A percentile compares a stretch with the other conserved stretches of the same genome.
These are phyloP conservation scores for Ceratobasidium sp. DNA, from an alignment of 1,284 basidiomycete genomes.

Conservation along the genomic window DNA sequence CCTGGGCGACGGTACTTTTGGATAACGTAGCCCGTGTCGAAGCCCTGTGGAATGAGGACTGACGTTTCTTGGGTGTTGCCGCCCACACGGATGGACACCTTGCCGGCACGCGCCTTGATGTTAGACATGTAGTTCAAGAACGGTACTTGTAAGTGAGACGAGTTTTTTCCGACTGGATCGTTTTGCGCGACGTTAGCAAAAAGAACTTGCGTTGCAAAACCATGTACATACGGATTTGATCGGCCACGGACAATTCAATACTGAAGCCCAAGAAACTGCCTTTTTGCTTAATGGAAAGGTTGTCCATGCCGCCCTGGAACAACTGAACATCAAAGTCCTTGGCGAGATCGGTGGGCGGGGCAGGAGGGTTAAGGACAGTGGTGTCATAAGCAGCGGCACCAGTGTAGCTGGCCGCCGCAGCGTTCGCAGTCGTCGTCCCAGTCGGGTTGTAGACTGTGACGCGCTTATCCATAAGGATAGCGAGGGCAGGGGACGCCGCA, in stretches of 20 bases:
- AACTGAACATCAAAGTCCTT: constrained; percentile 63
- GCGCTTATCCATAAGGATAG: constrained; percentile 32
- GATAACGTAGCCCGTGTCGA: constrained; percentile 64
- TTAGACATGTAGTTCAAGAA: constrained; percentile 83
- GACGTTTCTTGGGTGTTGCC: constrained; percentile 82
- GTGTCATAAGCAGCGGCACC: constrained; percentile 63
- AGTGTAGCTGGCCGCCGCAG: constrained; percentile 59
- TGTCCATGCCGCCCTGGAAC: constrained; percentile 57
- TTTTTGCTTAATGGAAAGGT: constrained; percentile 66
- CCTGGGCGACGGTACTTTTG: constrained; percentile 57
- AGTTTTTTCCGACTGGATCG: constrained; percentile 45
- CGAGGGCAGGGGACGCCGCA: constrained; percentile 23
- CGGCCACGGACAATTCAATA: constrained; percentile 78
- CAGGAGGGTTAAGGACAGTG: constrained; percentile 61
- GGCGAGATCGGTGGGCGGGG: constrained; percentile 59
- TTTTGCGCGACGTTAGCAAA: not conserved
- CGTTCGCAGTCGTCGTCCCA: constrained; percentile 52
- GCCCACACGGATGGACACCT: constrained; percentile 72
- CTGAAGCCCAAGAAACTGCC: constrained; percentile 79
- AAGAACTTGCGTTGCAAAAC: not conserved
- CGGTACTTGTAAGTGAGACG: constrained; percentile 66
- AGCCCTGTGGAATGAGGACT: constrained; percentile 61
- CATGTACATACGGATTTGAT: constrained; percentile 68
- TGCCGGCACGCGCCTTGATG: constrained; percentile 70
- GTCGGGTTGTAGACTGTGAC: constrained; percentile 49